Percentiles rank a stretch among this genome's conserved stretches.
Conservation (phyloP, 129 eudicot species). For the Chrysanthemum lavandulifolium region DNA sequence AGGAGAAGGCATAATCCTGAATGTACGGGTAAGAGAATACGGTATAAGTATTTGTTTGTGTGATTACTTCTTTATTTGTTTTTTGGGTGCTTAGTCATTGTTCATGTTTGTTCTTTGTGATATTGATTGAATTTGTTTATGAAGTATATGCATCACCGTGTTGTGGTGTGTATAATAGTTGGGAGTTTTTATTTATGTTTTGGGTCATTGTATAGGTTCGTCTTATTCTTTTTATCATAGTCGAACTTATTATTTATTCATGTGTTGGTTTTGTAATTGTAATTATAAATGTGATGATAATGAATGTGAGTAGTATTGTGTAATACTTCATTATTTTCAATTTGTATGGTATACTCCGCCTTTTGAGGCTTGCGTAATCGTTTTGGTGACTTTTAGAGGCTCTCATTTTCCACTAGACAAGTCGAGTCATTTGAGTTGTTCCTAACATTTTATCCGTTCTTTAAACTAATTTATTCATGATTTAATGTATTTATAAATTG, state of each 20-base stretch:
- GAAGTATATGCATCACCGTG: slow-evolving; percentile 29
- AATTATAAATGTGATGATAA: slow-evolving; percentile 15
- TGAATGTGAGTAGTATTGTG: slow-evolving; percentile 27
- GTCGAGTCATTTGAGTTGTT: background rate
- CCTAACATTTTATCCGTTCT: no score
- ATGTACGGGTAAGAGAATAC: background rate
- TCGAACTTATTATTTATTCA: slow-evolving; percentile 25
- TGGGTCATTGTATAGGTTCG: slow-evolving; percentile 28
- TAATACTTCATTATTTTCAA: background rate
- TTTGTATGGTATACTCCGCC: background rate
- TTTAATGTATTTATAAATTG: background rate
- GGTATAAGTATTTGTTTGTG: slow-evolving; percentile 22
- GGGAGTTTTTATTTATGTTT: slow-evolving; percentile 14
- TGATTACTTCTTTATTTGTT: background rate
- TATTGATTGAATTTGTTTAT: slow-evolving; percentile 34
- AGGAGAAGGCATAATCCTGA: slow-evolving; percentile 5
- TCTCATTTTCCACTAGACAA: background rate
- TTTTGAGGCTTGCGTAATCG: slow-evolving; percentile 1
- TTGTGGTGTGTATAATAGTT: slow-evolving; percentile 38
- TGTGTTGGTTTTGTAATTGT: slow-evolving; percentile 28
- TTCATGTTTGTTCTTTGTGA: slow-evolving; percentile 29
- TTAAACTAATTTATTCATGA: no score
- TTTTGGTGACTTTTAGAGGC: slow-evolving; percentile 4
- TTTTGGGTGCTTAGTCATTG: background rate
- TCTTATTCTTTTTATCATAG: slow-evolving; percentile 30